phyloP scores from a whole-genome alignment of 345 rosid genomes.

The Adansonia digitata region DNA sequence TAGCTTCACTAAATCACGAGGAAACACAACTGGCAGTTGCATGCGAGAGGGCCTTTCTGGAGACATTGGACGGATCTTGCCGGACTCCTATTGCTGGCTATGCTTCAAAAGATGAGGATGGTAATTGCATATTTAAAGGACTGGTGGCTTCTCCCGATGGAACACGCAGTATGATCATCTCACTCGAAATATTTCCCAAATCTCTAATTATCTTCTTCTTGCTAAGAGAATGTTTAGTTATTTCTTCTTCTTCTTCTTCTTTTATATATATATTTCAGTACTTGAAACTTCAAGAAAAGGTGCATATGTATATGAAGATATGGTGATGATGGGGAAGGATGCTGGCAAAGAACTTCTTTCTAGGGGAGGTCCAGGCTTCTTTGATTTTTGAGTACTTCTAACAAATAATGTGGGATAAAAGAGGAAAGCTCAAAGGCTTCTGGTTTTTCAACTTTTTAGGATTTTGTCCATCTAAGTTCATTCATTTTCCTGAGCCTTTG shows the following conservation, averaged over 20 bases:
- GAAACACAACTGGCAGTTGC: slow-evolving; percentile 86
- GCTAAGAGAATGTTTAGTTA: slow-evolving; percentile 4
- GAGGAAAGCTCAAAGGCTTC: slow-evolving; percentile 9
- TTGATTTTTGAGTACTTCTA: slow-evolving; percentile 39
- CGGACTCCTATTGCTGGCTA: slow-evolving; percentile 98
- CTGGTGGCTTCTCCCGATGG: slow-evolving; percentile 97
- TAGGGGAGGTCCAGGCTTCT: slow-evolving; percentile 80
- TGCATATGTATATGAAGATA: slow-evolving; percentile 57
- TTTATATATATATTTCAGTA: slow-evolving; percentile 44
- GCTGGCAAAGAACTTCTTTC: slow-evolving; percentile 90
- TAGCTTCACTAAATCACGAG: slow-evolving; percentile 86
- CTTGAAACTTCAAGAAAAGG: slow-evolving; percentile 93
- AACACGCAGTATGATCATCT: slow-evolving; percentile 49
- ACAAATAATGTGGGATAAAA: not conserved
- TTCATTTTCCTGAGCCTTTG: slow-evolving; percentile 10
- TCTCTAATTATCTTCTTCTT: slow-evolving; percentile 2
- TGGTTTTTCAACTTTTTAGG: slow-evolving; percentile 8
- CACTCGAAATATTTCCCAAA: not conserved
- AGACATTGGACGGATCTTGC: slow-evolving; percentile 87
- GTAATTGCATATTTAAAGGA: slow-evolving; percentile 80
- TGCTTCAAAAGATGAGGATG: slow-evolving; percentile 66
- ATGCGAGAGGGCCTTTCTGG: slow-evolving; percentile 89
- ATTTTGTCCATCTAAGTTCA: not conserved
- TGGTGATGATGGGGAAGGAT: slow-evolving; percentile 83
- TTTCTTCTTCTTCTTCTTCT: slow-evolving; percentile 20